phyloP scores from a whole-genome alignment of 2,329 filamentous ascomycete genomes.

The Pseudogymnoascus sp. region DNA sequence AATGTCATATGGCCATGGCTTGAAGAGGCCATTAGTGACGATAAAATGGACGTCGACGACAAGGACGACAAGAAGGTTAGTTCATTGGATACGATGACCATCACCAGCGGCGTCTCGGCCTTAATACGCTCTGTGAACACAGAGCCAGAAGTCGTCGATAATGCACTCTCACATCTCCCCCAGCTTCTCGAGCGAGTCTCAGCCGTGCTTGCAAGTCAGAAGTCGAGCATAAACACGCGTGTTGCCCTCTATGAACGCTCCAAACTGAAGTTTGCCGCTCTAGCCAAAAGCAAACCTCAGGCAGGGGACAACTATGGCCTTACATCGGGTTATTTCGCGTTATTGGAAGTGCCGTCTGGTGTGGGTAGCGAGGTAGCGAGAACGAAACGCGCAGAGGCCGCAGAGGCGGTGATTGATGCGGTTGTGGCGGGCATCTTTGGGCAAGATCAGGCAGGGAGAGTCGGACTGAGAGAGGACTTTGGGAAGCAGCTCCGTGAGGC shows the following conservation, averaged over 20 bases:
- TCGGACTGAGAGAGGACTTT: conserved; percentile 14
- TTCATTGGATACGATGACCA: conserved; percentile 23
- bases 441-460: conserved; percentile 16
- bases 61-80: conserved; percentile 18
- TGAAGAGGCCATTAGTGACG: conserved; percentile 49
- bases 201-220: conserved; percentile 22
- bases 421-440: conserved; percentile 25
- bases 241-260: conserved; percentile 26
- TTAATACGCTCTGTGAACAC: conserved; percentile 27
- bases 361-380: conserved; percentile 27
- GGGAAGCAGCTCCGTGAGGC: conserved; percentile 20
- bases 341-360: conserved; percentile 25
- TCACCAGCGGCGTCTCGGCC: conserved; percentile 26
- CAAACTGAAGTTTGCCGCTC: conserved; percentile 25
- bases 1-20: conserved; percentile 57
- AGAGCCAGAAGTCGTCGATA: conserved; percentile 14
- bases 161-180: conserved; percentile 22
- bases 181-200: conserved; percentile 22
- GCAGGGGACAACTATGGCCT: conserved; percentile 19
- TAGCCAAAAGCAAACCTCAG: conserved; percentile 16
- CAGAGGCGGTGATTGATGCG: conserved; percentile 24
- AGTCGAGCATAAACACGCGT: conserved; percentile 25
- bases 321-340: conserved; percentile 20
- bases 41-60: conserved; percentile 53
- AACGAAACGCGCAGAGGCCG: conserved; percentile 28